phyloP scores from a whole-genome alignment of 768 basidiomycete genomes.

The Rickenella mellea region DNA sequence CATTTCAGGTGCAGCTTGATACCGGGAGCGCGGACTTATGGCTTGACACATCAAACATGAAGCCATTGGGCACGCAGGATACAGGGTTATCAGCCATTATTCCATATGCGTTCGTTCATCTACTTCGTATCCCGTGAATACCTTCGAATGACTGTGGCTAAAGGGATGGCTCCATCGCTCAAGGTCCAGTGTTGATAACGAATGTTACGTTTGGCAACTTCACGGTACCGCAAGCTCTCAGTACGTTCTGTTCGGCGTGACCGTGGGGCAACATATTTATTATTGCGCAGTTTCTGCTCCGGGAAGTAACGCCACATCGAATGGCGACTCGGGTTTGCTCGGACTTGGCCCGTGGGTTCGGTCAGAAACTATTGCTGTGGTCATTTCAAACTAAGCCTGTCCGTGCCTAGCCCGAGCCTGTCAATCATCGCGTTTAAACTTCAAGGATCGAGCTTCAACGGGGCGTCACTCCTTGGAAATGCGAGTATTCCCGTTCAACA shows the following conservation, averaged over 20 bases:
- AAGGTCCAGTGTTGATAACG: background rate
- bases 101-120: background rate
- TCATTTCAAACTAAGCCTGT: background rate
- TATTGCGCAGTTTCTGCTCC: background rate
- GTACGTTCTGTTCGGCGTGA: background rate
- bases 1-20: constrained; percentile 1
- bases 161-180: background rate
- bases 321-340: background rate
- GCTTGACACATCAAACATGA: background rate
- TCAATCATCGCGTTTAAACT: background rate
- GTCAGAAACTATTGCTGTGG: background rate
- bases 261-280: background rate
- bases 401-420: background rate
- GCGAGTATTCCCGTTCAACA: background rate
- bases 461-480: background rate
- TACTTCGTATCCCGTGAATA: background rate
- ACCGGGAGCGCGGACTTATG: background rate
- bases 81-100: background rate
- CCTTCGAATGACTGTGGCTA: background rate
- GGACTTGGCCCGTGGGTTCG: background rate
- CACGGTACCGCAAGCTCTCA: background rate
- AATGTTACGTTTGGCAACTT: background rate
- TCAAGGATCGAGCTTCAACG: background rate
- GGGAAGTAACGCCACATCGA: background rate
- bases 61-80: background rate